These are phyloP conservation scores for Trichoderma gamsii DNA, from an alignment of 495 filamentous ascomycete species.

Conservation along the genomic window DNA sequence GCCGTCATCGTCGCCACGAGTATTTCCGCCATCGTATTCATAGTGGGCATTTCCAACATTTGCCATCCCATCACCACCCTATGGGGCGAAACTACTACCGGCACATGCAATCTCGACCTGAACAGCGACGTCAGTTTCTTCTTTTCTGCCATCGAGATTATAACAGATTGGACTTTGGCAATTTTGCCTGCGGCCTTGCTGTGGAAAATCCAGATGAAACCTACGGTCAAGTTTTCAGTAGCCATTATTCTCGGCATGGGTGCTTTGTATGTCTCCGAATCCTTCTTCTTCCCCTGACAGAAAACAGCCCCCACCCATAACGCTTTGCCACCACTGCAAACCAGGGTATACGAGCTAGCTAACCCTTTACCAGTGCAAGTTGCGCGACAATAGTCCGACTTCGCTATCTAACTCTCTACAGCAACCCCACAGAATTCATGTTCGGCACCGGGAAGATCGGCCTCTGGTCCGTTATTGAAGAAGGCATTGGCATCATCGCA, in stretches of 20 bases:
- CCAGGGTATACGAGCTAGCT: conserved; percentile 8
- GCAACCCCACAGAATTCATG: conserved; percentile 21
- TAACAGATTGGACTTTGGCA: conserved; percentile 21
- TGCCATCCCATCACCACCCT: conserved; percentile 21
- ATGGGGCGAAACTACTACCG: conserved; percentile 20
- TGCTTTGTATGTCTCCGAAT: conserved; percentile 19
- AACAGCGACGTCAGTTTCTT: conserved; percentile 22
- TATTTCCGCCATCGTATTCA: conserved; percentile 19
- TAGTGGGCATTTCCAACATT: conserved; percentile 20
- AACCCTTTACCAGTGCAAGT: conserved; percentile 19
- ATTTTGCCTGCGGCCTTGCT: conserved; percentile 19
- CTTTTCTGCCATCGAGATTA: conserved; percentile 21
- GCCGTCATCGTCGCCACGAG: conserved; percentile 13
- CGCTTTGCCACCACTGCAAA: neutral
- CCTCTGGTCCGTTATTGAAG: conserved; percentile 22
- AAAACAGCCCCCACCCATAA: neutral
- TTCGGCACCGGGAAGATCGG: conserved; percentile 21
- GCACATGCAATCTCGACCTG: conserved; percentile 20
- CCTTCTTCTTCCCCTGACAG: neutral
- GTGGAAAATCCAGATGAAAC: conserved; percentile 21
- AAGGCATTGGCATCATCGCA: conserved; percentile 21
- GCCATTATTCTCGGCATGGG: conserved; percentile 19
- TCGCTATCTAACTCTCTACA: conserved; percentile 21
- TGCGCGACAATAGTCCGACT: conserved; percentile 22
- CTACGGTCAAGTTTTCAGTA: conserved; percentile 18